Evolutionary conservation across 257 asterid species (phyloP).

Genomic region (Voacanga thouarsii): DNA sequence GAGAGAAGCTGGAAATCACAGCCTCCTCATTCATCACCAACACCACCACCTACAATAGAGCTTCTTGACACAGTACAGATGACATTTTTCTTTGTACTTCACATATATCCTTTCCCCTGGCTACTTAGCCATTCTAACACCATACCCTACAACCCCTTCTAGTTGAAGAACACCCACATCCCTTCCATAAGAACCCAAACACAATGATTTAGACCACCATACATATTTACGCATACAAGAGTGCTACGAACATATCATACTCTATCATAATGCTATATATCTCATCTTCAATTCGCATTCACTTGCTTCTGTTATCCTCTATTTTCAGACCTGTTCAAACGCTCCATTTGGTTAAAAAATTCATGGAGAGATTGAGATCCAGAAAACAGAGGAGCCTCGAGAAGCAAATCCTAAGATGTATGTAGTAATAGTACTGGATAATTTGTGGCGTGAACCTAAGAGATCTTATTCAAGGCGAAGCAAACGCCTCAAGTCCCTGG

Average conservation of each 20-base stretch:
- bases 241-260: not conserved
- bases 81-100: not conserved
- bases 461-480: conserved; percentile 29
- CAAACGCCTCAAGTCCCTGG: conserved; percentile 42
- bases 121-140: not conserved
- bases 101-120: not conserved
- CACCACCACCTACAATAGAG: not conserved
- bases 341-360: conserved; percentile 27
- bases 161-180: too few relatives aligned
- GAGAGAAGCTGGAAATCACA: conserved; percentile 13
- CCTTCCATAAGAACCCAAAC: not conserved
- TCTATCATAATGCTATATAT: conserved; percentile 3
- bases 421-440: not conserved
- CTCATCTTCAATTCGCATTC: conserved; percentile 13
- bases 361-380: conserved; percentile 21
- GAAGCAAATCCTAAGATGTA: not conserved
- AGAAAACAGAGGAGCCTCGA: conserved; percentile 9
- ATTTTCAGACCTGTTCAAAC: conserved; percentile 16
- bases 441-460: not conserved
- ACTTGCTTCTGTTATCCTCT: not conserved
- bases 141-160: not conserved
- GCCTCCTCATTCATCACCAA: conserved; percentile 7
- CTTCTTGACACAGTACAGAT: not conserved
- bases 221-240: not conserved
- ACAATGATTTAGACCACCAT: not conserved